phyloP scores from a whole-genome alignment of 2,329 filamentous ascomycete species.

The Parasarocladium wereldwijsianum region DNA sequence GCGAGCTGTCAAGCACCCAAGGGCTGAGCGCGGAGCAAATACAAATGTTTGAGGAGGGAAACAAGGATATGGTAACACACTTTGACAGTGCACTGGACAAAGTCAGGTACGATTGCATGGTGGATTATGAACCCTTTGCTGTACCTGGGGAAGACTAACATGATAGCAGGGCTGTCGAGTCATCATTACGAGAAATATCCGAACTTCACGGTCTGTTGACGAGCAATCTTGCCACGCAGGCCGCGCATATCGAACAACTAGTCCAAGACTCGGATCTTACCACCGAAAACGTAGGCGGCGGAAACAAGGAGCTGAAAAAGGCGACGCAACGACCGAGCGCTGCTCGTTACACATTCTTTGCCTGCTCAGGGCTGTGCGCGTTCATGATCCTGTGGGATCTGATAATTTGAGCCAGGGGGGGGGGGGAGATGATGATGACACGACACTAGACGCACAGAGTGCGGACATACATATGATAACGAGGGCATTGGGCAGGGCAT shows the following conservation, averaged over 20 bases:
- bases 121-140: too few species aligned
- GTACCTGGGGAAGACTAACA: conserved; percentile 3
- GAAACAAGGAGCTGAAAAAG: conserved; percentile 82
- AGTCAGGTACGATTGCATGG: conserved; percentile 56
- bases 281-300: conserved; percentile 71
- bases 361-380: conserved; percentile 59
- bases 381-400: conserved; percentile 69
- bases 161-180: conserved; percentile 59
- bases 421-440: conserved; percentile 4
- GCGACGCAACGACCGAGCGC: conserved; percentile 59
- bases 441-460: too few species aligned
- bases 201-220: conserved; percentile 84
- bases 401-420: conserved; percentile 28
- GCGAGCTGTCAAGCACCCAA: conserved; percentile 15
- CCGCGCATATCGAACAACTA: conserved; percentile 77
- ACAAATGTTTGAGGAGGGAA: conserved; percentile 87
- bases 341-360: conserved; percentile 67
- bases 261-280: conserved; percentile 73
- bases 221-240: conserved; percentile 70
- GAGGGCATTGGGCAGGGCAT: too few species aligned
- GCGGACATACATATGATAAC: too few species aligned
- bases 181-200: conserved; percentile 81
- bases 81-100: conserved; percentile 91
- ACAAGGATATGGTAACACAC: conserved; percentile 82
- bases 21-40: conserved; percentile 71